Evolutionary conservation across 306 rosid genomes (phyloP), one percentile per base, ranked within the genome.

Genomic region (Comarum palustre): DNA sequence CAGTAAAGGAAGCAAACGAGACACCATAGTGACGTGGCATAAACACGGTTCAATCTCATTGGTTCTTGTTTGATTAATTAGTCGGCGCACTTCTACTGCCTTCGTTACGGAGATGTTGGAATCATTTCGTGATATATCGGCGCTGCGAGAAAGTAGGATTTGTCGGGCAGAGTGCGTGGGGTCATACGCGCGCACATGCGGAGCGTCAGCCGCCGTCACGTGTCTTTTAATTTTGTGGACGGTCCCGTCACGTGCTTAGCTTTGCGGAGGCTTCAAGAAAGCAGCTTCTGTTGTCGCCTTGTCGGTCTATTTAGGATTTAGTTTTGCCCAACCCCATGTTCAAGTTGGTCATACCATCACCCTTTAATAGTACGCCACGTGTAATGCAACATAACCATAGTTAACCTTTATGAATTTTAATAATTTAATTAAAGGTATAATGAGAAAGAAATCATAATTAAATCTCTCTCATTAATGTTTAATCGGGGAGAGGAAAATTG

Each of bases 231-330:
- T 73, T 79, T 22, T 27, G 65, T 36, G 34, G 71, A 41, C 31
- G 79, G 66, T 65, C 42, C 77, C 72, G 71, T 78, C 87, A 86
- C 83, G 86, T 80, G 88, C 73, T 73, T 61, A 38, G 66, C 78
- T 82, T 73, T 4, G 75, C 58, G 64, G 68, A 69, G n/a, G 76
- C 45, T 74, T 75, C 76, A 82, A 74, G 86, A 74, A 68, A 80
- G 16, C 41, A 39, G 24, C n/a, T n/a, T n/a, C n/a, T n/a, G n/a
- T n/a, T n/a, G n/a, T n/a, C n/a, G n/a, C n/a, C n/a, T 54, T 62
- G 34, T 73, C 61, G 51, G 51, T 64, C 60, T 31, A 60, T 31
- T 45, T 50, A 12, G n/a, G n/a, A n/a, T n/a, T n/a, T n/a, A n/a
- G n/a, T n/a, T n/a, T n/a, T n/a, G n/a, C n/a, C n/a, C n/a, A n/a